Conservation (phyloP, 306 rosid genomes). For the Geum urbanum region DNA sequence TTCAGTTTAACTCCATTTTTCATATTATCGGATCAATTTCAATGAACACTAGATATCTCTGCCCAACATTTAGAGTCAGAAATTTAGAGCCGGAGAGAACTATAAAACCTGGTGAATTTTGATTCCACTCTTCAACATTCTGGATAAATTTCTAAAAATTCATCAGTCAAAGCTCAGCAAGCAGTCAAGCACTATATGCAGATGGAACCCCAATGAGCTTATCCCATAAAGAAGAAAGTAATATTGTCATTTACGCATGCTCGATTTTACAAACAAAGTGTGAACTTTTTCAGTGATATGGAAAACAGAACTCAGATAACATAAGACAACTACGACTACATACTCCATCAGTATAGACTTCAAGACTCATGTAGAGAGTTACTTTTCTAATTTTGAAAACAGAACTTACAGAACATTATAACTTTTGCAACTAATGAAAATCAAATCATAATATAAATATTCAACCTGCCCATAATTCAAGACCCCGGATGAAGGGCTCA, state of each 20-base stretch:
- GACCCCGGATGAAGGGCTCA: constrained; percentile 86
- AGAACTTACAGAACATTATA: neutral
- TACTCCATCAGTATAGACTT: neutral
- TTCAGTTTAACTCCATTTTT: neutral
- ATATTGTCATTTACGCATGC: neutral
- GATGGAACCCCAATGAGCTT: neutral
- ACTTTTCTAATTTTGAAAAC: neutral
- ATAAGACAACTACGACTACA: neutral
- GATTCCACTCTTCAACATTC: neutral
- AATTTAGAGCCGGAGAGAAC: neutral
- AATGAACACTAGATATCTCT: neutral
- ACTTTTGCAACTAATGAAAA: neutral
- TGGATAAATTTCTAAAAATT: neutral
- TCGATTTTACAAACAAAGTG: neutral
- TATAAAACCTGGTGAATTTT: neutral
- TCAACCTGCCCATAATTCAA: constrained; percentile 91
- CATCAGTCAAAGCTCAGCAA: neutral
- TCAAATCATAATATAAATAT: neutral
- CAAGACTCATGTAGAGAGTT: neutral
- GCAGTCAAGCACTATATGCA: neutral
- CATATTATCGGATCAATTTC: neutral
- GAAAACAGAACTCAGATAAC: neutral
- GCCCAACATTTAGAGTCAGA: neutral
- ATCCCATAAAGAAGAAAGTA: neutral
- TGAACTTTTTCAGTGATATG: neutral